Percentiles rank a stretch among this genome's conserved stretches.
phyloP scores from a whole-genome alignment of 192 early-diverging fungal species.

The Kickxella alabastrina region DNA sequence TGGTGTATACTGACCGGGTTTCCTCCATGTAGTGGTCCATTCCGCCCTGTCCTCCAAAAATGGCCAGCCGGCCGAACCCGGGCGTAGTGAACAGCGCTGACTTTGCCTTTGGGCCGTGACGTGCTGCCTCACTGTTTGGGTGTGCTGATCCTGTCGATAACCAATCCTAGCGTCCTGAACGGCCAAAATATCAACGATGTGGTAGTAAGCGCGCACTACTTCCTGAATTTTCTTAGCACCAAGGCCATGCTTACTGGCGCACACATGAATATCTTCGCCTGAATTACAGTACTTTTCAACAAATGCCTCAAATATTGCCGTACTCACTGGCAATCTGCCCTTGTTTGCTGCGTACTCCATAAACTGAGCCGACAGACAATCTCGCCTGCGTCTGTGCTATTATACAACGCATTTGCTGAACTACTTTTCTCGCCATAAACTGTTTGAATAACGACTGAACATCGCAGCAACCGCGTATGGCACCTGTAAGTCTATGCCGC shows the following conservation, averaged over 20 bases:
- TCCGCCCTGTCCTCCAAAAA: conserved; percentile 95
- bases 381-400: too few relatives aligned
- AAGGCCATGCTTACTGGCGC: neutral
- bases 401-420: too few relatives aligned
- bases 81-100: conserved; percentile 19
- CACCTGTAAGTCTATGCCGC: too few relatives aligned
- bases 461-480: too few relatives aligned
- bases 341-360: neutral
- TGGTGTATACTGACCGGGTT: conserved; percentile 67
- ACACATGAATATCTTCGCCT: conserved; percentile 7
- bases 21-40: conserved; percentile 93
- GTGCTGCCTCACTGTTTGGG: too few relatives aligned
- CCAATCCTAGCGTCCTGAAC: neutral
- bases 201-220: conserved; percentile 23
- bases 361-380: conserved; percentile 11
- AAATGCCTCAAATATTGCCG: conserved; percentile 8
- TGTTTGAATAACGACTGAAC: too few relatives aligned
- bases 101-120: too few relatives aligned
- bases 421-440: too few relatives aligned
- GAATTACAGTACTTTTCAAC: neutral
- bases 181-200: neutral
- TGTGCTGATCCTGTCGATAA: too few relatives aligned
- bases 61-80: conserved; percentile 53
- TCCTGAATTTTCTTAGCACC: neutral
- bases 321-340: neutral